Evolutionary conservation across 2,329 filamentous ascomycete species (phyloP), one percentile per base, ranked within the genome.

Genomic region (Cryoendolithus antarcticus): DNA sequence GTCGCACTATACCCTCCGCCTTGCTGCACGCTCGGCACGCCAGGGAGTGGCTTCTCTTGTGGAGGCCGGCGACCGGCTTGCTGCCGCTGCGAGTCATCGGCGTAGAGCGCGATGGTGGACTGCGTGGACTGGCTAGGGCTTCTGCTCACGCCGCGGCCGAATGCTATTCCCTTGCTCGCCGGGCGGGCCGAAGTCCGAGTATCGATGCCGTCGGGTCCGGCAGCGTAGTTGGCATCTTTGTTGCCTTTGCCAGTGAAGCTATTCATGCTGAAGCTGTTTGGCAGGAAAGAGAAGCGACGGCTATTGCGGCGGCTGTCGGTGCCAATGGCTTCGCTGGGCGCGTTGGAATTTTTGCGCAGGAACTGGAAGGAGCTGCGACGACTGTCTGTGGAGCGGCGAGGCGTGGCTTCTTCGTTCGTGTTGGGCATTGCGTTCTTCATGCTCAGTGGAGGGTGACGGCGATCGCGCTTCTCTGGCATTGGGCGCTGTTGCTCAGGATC

Each of bases 401-500:
- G 59, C 34, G 63, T 66, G 53, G 69, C 61, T 71, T 77, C 62
- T 30, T 77, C 74, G 13, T 34, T 12, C 15, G 15, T 19, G 35
- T 71, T 71, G 4, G 75, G 66, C 60, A 82, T 75, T 2, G 76
- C 69, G 46, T 81, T 80, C 45, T 81, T 75, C 86, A 95, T 93
- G 65, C 86, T 94, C 35, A 89, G 82, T 3, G 89, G 89, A 40
- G 89, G 89, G 54, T 95, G 93, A 47, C 74, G 80, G 57, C 76
- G 79, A 39, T 73, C 65, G 46, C 79, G 78, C 57, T 84, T 77
- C 46, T 69, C 63, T 41, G 61, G 49, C 9, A 54, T 41, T 70
- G 72, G 6, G 64, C 49, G 34, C 21, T 41, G 33, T 35, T 59
- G 59, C 55, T 67, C 65, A 36, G 43, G 47, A 32, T 46, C 43